Evolutionary conservation across 2,329 filamentous ascomycete species (phyloP), one percentile per base, ranked within the genome.

Genomic region (Endothia cerciana): DNA sequence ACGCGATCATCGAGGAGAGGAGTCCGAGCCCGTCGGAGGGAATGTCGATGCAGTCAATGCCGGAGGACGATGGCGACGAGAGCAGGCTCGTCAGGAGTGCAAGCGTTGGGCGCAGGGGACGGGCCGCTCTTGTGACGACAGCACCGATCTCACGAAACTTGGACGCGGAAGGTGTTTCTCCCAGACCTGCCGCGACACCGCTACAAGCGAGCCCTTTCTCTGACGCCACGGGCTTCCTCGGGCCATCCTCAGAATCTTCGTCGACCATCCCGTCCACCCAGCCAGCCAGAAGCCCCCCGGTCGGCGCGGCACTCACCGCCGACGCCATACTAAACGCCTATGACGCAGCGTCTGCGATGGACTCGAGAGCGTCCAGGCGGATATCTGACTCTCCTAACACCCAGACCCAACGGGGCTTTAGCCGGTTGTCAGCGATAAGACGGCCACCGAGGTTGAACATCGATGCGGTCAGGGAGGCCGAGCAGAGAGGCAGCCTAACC

Each of bases 401-500:
- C 13, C 69, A 70, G 30, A 73, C 53, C 33, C 57, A 62, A 45
- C 74, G 22, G 72, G 75, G 51, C 68, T 82, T 77, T 69, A 84
- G 79, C 69, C 79, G 80, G 22, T 70, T 87, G 30, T 88, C 87
- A 13, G 85, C 83, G 15, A 81, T 89, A 64, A 80, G 83, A 70
- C 79, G 85, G 59, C 94, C 94, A 40, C 91, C 92, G 3, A 87
- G 86, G 43, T 80, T 97, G 4, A 89, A 97, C 73, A 90, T 97
- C 30, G 89, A 94, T 73, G 91, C 91, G 4, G 91, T 97, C 3
- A 86, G 88, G 70, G 88, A 90, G 61, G 91, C 92, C 19, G 93
- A 97, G 76, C 87, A 90, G 1, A 87, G 95, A 73, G 94, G 93
- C 4, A 97, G 94, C 75, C 82, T 97, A 69, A 98, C 95, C 1